These are phyloP conservation scores for Microcyclosporella mali DNA, from an alignment of 2,329 filamentous ascomycete genomes.

Conservation along the genomic window DNA sequence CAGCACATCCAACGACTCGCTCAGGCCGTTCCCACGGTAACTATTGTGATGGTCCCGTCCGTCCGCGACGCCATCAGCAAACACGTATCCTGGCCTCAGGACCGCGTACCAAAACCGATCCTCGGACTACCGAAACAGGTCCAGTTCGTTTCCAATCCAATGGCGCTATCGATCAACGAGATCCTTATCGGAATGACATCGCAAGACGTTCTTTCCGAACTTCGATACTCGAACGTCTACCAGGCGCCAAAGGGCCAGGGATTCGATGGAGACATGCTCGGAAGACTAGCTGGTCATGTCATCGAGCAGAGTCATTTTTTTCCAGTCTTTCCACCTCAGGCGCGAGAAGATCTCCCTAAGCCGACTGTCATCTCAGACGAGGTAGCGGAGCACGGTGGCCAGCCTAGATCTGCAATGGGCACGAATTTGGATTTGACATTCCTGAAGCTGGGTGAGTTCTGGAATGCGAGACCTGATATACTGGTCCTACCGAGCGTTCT, in stretches of 20 bases:
- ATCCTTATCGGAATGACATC: conserved; percentile 72
- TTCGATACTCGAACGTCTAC: conserved; percentile 52
- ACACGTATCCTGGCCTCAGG: conserved; percentile 81
- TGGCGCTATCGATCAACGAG: conserved; percentile 84
- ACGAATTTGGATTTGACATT: conserved; percentile 78
- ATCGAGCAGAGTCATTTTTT: conserved; percentile 89
- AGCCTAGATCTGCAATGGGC: conserved; percentile 57
- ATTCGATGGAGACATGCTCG: conserved; percentile 56
- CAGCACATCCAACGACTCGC: conserved; percentile 65
- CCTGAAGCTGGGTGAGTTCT: conserved; percentile 83
- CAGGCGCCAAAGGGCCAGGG: conserved; percentile 77
- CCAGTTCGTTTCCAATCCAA: conserved; percentile 80
- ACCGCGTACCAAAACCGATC: conserved; percentile 62
- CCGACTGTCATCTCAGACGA: conserved; percentile 40
- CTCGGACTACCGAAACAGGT: conserved; percentile 72
- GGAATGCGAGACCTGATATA: conserved; percentile 77
- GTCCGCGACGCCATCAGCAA: conserved; percentile 75
- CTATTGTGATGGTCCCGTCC: conserved; percentile 76
- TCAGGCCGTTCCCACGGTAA: conserved; percentile 66
- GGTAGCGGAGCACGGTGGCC: conserved; percentile 29
- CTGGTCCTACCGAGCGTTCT: conserved; percentile 75
- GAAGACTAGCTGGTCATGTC: conserved; percentile 67
- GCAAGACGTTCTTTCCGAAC: conserved; percentile 77
- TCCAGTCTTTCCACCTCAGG: conserved; percentile 76
- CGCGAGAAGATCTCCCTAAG: conserved; percentile 60